These are phyloP conservation scores for Magnolia sinica DNA, from an alignment of 164 flowering plant species.

Conservation along the genomic window DNA sequence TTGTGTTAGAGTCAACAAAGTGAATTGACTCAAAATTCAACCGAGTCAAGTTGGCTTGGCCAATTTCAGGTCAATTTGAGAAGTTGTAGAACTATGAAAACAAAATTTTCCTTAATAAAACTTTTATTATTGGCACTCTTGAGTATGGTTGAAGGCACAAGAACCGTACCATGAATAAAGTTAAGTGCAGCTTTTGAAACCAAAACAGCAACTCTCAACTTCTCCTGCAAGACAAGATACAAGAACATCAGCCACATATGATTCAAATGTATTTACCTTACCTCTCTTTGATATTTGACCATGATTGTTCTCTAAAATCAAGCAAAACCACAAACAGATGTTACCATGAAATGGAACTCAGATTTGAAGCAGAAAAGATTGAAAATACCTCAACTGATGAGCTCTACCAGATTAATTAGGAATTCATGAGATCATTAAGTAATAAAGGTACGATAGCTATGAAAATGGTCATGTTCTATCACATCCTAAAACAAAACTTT, in stretches of 20 bases:
- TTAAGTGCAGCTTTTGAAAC: slow-evolving; percentile 99
- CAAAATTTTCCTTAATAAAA: background rate
- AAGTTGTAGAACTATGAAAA: slow-evolving; percentile 6
- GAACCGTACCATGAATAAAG: slow-evolving; percentile 67
- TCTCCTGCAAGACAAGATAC: slow-evolving; percentile 53
- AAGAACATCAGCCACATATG: slow-evolving; percentile 1
- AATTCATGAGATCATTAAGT: too few species aligned
- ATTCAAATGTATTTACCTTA: background rate
- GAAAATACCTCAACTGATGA: background rate
- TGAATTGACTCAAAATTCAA: background rate
- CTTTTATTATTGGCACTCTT: background rate
- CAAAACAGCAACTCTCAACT: slow-evolving; percentile 83
- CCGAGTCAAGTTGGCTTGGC: background rate
- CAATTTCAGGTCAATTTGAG: background rate
- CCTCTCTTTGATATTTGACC: background rate
- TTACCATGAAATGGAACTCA: background rate
- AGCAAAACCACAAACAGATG: background rate
- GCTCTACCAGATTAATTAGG: background rate
- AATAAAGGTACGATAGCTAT: background rate
- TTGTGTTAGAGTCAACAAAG: background rate
- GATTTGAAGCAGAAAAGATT: background rate
- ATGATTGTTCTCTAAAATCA: background rate
- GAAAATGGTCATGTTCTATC: background rate
- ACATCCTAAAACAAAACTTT: too few species aligned
- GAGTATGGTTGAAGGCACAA: background rate